Percentiles rank a stretch among this genome's conserved stretches.
Conservation (phyloP, 805 yeast species). For the Ogataea kodamae region DNA sequence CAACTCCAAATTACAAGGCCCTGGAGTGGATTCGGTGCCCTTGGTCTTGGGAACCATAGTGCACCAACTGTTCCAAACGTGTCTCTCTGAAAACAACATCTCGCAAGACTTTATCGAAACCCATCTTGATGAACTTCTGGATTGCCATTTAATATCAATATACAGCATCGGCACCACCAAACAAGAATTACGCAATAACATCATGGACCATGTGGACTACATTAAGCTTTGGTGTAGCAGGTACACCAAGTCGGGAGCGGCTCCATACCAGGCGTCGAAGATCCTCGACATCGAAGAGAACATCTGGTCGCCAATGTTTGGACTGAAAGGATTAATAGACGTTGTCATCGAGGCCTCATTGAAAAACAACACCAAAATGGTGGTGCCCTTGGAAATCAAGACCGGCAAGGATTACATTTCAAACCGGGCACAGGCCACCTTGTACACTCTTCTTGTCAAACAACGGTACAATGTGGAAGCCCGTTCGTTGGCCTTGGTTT, state of each 20-base stretch:
- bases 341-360: slow-evolving; percentile 67
- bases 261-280: slow-evolving; percentile 52
- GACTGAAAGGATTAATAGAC: slow-evolving; percentile 86
- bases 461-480: slow-evolving; percentile 77
- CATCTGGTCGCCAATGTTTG: slow-evolving; percentile 88
- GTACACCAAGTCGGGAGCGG: slow-evolving; percentile 31
- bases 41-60: slow-evolving; percentile 78
- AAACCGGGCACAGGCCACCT: slow-evolving; percentile 82
- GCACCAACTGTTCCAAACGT: slow-evolving; percentile 69
- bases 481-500: slow-evolving; percentile 63
- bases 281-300: slow-evolving; percentile 85
- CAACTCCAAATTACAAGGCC: slow-evolving; percentile 50
- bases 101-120: slow-evolving; percentile 36
- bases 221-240: slow-evolving; percentile 51
- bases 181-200: slow-evolving; percentile 40
- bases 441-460: slow-evolving; percentile 73
- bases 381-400: slow-evolving; percentile 85
- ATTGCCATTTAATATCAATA: slow-evolving; percentile 36
- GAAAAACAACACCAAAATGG: slow-evolving; percentile 43
- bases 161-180: slow-evolving; percentile 51
- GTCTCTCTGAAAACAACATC: slow-evolving; percentile 41
- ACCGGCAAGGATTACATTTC: slow-evolving; percentile 68
- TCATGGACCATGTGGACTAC: slow-evolving; percentile 47
- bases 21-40: slow-evolving; percentile 62
- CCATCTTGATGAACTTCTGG: slow-evolving; percentile 31